These are phyloP conservation scores for Pogostemon cablin DNA, from an alignment of 257 asterid species.

Conservation along the genomic window DNA sequence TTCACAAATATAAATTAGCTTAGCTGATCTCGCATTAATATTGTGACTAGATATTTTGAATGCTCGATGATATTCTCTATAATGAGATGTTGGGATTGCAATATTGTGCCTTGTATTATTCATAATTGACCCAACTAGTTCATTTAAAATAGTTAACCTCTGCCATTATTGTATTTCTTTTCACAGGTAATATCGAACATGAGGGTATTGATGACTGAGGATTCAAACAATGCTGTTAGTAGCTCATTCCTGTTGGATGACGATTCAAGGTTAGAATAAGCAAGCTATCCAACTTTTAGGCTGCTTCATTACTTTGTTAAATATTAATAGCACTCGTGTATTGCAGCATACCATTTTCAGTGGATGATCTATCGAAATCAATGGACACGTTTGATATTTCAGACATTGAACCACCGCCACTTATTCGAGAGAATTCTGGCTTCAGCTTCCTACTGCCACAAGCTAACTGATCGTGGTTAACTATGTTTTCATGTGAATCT, in stretches of 20 bases:
- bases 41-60: neutral
- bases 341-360: constrained; percentile 98
- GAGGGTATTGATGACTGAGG: constrained; percentile 94
- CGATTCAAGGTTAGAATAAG: constrained; percentile 78
- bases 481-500: constrained; percentile 20
- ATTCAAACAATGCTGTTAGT: constrained; percentile 96
- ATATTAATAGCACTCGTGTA: constrained; percentile 11
- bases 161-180: neutral
- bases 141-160: neutral
- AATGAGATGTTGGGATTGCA: neutral
- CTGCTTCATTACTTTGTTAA: neutral
- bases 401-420: constrained; percentile 98
- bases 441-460: constrained; percentile 91
- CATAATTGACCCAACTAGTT: neutral
- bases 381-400: constrained; percentile 85
- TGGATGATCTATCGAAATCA: constrained; percentile 95
- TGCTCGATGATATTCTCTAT: neutral
- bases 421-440: constrained; percentile 94
- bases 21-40: neutral
- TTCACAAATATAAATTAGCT: neutral
- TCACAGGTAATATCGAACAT: constrained; percentile 85
- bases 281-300: constrained; percentile 18
- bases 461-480: constrained; percentile 48
- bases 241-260: constrained; percentile 97
- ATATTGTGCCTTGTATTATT: neutral